These are phyloP conservation scores for Ganoderma meredithae DNA, from an alignment of 1,284 basidiomycete species.

Conservation along the genomic window DNA sequence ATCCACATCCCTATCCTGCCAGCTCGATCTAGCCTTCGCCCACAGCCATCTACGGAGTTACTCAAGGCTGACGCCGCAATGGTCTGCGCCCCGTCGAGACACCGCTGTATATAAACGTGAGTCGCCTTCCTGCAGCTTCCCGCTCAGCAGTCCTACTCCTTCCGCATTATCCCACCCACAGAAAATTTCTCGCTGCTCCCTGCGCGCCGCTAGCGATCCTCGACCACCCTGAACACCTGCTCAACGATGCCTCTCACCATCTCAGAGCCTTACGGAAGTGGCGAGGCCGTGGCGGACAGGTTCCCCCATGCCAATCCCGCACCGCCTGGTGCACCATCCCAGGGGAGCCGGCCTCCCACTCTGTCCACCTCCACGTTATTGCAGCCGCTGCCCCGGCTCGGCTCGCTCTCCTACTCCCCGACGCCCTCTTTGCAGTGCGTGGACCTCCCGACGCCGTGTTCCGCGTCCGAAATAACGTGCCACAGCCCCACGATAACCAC, in stretches of 20 bases:
- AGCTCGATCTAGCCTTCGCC: slow-evolving; percentile 10
- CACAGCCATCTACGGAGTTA: slow-evolving; percentile 15
- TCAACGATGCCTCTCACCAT: not conserved
- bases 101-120: slow-evolving; percentile 6
- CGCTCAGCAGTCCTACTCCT: not conserved
- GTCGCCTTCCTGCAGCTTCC: not conserved
- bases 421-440: not conserved
- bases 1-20: slow-evolving; percentile 12
- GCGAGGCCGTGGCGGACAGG: not conserved
- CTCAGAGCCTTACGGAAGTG: not conserved
- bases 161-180: not conserved
- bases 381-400: not conserved
- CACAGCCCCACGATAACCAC: slow-evolving; percentile 4
- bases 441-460: slow-evolving; percentile 1
- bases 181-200: not conserved
- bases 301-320: not conserved
- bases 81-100: not conserved
- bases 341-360: not conserved
- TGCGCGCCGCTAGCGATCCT: no score
- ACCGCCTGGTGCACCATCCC: not conserved
- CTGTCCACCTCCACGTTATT: not conserved
- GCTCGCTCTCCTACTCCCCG: not conserved
- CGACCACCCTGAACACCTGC: not conserved
- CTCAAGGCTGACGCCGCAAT: slow-evolving; percentile 9
- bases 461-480: slow-evolving; percentile 11